A percentile compares a stretch with the other conserved stretches of the same genome.
phyloP scores from a whole-genome alignment of 1,284 basidiomycete genomes.

The Moesziomyces sp. region DNA sequence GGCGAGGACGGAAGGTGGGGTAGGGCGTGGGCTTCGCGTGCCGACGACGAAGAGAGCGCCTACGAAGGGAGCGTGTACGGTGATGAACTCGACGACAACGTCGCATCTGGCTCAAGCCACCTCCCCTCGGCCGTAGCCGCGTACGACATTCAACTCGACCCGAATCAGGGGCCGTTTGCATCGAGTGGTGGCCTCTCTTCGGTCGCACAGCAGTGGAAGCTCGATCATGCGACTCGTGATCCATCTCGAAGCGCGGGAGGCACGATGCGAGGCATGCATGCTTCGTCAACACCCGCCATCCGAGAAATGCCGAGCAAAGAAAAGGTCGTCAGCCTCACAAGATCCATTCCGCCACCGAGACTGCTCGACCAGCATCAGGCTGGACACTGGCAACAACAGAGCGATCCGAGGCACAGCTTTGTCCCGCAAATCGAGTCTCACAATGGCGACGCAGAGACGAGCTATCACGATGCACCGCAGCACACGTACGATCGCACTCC shows the following conservation, averaged over 20 bases:
- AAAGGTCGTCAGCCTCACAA: slow-evolving; percentile 53
- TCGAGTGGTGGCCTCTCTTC: slow-evolving; percentile 21
- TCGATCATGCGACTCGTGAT: slow-evolving; percentile 10
- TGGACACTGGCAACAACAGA: neutral
- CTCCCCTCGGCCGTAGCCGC: no score
- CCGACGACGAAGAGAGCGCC: slow-evolving; percentile 58
- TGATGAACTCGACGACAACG: slow-evolving; percentile 19
- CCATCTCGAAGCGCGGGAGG: neutral
- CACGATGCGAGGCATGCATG: neutral
- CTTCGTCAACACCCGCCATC: slow-evolving; percentile 21
- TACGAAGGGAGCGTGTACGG: slow-evolving; percentile 43
- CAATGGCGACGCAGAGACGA: slow-evolving; percentile 9
- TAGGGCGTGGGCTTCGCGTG: slow-evolving; percentile 49
- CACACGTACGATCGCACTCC: slow-evolving; percentile 30
- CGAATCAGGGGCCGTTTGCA: slow-evolving; percentile 7
- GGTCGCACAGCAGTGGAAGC: slow-evolving; percentile 37
- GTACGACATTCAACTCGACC: slow-evolving; percentile 20
- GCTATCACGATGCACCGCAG: neutral
- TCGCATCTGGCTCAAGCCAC: neutral
- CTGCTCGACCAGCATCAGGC: slow-evolving; percentile 11
- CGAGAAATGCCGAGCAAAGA: slow-evolving; percentile 36
- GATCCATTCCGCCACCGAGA: slow-evolving; percentile 21
- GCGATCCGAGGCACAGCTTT: slow-evolving; percentile 35
- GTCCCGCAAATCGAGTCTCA: slow-evolving; percentile 31
- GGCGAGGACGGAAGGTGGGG: slow-evolving; percentile 59